Evolutionary conservation across 768 basidiomycete genomes (phyloP), one percentile per base, ranked within the genome.

Genomic region (Coprinellus aureogranulatus): DNA sequence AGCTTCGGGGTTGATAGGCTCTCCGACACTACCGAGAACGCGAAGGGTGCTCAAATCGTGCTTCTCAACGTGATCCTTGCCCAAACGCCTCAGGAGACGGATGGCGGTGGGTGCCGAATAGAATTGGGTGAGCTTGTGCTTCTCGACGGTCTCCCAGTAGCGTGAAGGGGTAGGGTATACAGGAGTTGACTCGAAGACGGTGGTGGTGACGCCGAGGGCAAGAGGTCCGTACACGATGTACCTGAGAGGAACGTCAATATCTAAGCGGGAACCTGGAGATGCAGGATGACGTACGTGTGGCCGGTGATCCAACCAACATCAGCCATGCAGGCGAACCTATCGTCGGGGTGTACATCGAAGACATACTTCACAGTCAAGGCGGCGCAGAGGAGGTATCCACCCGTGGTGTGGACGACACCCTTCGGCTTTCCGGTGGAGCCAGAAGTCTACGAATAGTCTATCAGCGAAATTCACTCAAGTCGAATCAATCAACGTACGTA

Each of bases 241-340:
- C 14, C 85, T 86, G 61, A n/a, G 46, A 20, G 37, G 51, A 51
- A 20, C n/a, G 47, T 61, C 8, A 52, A 46, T 28, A 26, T 51
- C 42, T 34, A n/a, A n/a, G n/a, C n/a, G 51, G 31, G 30, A 34
- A 57, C 45, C 53, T 59, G 20, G 50, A n/a, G 14, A 25, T 30
- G 18, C 31, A 45, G 47, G 26, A 22, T 54, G 34, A 68, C 77
- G 55, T 64, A 91, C 75, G 90, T 91, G 75, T 97, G 94, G 18
- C 95, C 95, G 2, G 96, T 98, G 76, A 98, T 96, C 96, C 96
- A 98, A 65, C 96, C 96, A 53, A 99, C 82, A 68, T 99, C 96
- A 57, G 96, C 96, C 95, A 98, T 94, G 79, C 96, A 98, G 1
- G 88, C 97, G 71, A 95, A 98, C 63, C 82, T 87, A 76, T 98